A percentile compares a stretch with the other conserved stretches of the same genome.
These are phyloP conservation scores for Groenewaldozyma tartarivorans DNA, from an alignment of 805 yeast genomes.

Conservation along the genomic window DNA sequence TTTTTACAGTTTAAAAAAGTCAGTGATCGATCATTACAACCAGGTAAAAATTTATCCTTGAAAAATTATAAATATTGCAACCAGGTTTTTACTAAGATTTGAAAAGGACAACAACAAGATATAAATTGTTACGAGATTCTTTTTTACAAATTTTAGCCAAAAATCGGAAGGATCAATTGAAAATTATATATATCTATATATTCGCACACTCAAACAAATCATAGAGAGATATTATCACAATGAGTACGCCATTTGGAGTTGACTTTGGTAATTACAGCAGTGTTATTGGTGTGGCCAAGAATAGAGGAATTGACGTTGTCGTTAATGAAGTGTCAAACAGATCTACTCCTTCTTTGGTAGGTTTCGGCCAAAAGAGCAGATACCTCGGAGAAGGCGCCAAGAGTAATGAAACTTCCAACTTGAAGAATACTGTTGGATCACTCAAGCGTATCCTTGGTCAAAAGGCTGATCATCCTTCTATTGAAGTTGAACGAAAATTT, in stretches of 20 bases:
- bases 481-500: conserved; percentile 62
- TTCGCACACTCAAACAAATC: conserved; percentile 1
- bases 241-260: conserved; percentile 95
- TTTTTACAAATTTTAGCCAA: background rate
- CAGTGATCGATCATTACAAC: no score
- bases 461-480: conserved; percentile 63
- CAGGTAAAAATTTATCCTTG: no score
- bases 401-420: conserved; percentile 92
- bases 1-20: no score
- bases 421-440: conserved; percentile 93
- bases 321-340: conserved; percentile 99
- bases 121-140: no score
- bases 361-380: conserved; percentile 84
- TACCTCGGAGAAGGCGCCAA: conserved; percentile 92
- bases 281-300: conserved; percentile 87
- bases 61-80: no score
- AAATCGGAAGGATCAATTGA: background rate
- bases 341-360: conserved; percentile 85
- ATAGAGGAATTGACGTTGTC: conserved; percentile 96
- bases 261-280: conserved; percentile 95
- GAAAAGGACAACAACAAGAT: no score
- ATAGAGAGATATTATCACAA: conserved; percentile 24
- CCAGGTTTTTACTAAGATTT: no score
- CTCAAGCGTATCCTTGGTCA: conserved; percentile 89
- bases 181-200: background rate